Evolutionary conservation across 352 stramenopile species (phyloP), one percentile per base, ranked within the genome.

Genomic region (Phytophthora chlamydospora): DNA sequence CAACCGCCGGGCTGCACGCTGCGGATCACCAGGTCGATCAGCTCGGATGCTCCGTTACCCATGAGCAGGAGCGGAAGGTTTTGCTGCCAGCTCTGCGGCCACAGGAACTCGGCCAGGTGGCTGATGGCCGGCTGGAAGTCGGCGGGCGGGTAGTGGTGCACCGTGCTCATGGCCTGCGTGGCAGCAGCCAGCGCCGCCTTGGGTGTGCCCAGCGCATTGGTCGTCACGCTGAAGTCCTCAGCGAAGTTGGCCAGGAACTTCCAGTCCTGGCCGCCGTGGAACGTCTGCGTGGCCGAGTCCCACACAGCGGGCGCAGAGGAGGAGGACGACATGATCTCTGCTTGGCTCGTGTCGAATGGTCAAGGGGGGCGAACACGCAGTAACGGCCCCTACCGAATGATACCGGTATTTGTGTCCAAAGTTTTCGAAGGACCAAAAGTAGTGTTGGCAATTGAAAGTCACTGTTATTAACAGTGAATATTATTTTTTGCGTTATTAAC

Each of bases 241-340:
- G 79, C 66, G 51, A 97, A 97, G 80, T 96, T 97, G 41, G 54
- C 31, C 21, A 96, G 71, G 74, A 95, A 95, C 70, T 94, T 93
- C 89, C 89, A 97, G 74, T 97, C 89, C 71, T 97, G 89, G 24
- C 89, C 89, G 57, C 89, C 89, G 61, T 97, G 89, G 75, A 96
- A 97, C 2, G 89, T 96, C 83, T 97, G 89, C 57, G 89, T 97
- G 21, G 60, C 52, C 19, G 85, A 71, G 71, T 94, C 85, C 85
- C 85, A 94, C 21, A 92, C 83, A n/a, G 66, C 73, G 8, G 70
- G 51, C 1, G 53, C 29, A 7, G 46, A 36, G 16, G 61, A 52
- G 12, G 57, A 58, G 17, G 62, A 59, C 2, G 51, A 62, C 32
- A 45, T 47, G 36, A 41, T 44, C 24, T 29, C 24, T 29, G 24